Evolutionary conservation across 805 yeast species (phyloP).

Genomic region (Candida peoriensis): DNA sequence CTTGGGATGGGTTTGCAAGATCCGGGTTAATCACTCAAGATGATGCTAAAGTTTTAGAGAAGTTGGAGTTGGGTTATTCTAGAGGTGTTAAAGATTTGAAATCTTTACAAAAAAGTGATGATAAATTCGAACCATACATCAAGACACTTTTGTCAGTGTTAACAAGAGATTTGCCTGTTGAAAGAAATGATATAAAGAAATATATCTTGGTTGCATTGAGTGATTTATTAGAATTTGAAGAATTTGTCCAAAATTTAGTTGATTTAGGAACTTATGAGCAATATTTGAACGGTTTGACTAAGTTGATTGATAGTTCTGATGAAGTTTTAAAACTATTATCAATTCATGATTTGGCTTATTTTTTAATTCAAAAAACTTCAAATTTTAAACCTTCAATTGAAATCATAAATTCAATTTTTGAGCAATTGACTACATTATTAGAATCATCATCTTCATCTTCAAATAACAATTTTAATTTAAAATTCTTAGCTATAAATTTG

Average conservation of each 20-base stretch:
- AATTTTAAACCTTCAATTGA: slow-evolving; percentile 15
- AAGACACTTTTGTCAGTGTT: slow-evolving; percentile 50
- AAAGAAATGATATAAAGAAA: slow-evolving; percentile 54
- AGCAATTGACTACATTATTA: slow-evolving; percentile 12
- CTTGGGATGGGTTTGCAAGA: slow-evolving; percentile 88
- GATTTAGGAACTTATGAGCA: slow-evolving; percentile 1
- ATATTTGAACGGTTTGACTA: slow-evolving; percentile 38
- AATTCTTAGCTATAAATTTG: slow-evolving; percentile 61
- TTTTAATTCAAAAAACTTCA: slow-evolving; percentile 35
- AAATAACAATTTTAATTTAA: slow-evolving; percentile 40
- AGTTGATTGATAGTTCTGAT: slow-evolving; percentile 50
- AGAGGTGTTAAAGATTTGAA: slow-evolving; percentile 31
- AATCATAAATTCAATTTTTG: slow-evolving; percentile 14
- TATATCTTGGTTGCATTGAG: slow-evolving; percentile 57
- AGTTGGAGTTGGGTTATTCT: slow-evolving; percentile 27
- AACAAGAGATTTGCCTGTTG: slow-evolving; percentile 46
- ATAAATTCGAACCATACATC: slow-evolving; percentile 47
- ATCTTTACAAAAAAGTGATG: slow-evolving; percentile 31
- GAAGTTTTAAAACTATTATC: slow-evolving; percentile 51
- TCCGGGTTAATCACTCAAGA: slow-evolving; percentile 60
- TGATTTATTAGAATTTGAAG: slow-evolving; percentile 39
- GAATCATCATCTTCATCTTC: slow-evolving; percentile 20
- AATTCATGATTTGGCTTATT: slow-evolving; percentile 46
- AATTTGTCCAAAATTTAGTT: slow-evolving; percentile 37
- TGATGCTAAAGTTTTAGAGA: slow-evolving; percentile 48